Conservation (phyloP, 2,329 filamentous ascomycete genomes). For the Clonostachys solani region DNA sequence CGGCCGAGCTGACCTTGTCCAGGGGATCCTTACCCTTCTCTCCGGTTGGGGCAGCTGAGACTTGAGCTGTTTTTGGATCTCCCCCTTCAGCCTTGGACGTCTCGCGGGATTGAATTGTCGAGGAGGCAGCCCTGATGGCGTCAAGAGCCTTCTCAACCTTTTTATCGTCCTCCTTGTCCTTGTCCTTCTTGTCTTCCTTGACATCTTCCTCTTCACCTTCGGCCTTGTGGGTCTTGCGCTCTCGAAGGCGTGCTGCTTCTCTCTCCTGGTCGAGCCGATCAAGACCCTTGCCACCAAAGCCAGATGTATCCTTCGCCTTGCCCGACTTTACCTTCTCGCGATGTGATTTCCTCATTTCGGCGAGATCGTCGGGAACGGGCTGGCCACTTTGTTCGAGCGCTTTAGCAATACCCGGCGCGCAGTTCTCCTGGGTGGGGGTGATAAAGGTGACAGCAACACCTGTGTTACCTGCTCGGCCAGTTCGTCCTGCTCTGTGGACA, state of each 20-base stretch:
- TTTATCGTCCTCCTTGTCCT: conserved; percentile 65
- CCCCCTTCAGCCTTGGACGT: conserved; percentile 35
- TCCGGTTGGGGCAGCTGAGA: conserved; percentile 49
- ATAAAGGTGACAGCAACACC: conserved; percentile 94
- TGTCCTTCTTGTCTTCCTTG: conserved; percentile 68
- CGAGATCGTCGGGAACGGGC: conserved; percentile 66
- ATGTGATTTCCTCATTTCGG: conserved; percentile 67
- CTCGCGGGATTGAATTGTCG: conserved; percentile 51
- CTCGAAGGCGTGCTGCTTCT: conserved; percentile 78
- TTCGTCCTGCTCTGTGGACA: conserved; percentile 89
- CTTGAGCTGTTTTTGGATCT: conserved; percentile 25
- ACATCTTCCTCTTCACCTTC: conserved; percentile 81
- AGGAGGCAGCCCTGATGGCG: conserved; percentile 58
- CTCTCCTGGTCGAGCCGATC: conserved; percentile 89
- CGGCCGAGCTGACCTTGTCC: conserved; percentile 85
- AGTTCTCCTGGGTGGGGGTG: conserved; percentile 87
- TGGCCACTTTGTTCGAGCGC: conserved; percentile 91
- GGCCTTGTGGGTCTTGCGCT: conserved; percentile 85
- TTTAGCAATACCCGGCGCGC: conserved; percentile 82
- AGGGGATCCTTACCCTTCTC: conserved; percentile 64
- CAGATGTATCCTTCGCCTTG: conserved; percentile 83
- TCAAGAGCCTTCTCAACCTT: conserved; percentile 66
- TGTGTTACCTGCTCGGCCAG: conserved; percentile 88
- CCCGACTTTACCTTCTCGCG: conserved; percentile 88
- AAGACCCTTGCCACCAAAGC: conserved; percentile 92